A percentile compares a stretch with the other conserved stretches of the same genome.
Conservation (phyloP, 768 basidiomycete genomes). For the Xerocomus spinulosus region DNA sequence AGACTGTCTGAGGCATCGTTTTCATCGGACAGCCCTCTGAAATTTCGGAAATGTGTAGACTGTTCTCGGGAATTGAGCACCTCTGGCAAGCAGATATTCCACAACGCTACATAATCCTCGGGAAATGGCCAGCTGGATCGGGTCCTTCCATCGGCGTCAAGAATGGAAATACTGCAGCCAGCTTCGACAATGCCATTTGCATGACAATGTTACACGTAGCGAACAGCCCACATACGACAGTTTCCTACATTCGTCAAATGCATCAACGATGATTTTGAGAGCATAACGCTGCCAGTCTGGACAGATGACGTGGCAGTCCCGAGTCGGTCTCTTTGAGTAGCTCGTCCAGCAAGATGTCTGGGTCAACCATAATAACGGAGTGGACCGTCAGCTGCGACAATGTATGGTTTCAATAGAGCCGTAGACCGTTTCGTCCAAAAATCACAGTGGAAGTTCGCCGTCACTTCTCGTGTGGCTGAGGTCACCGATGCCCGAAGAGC, state of each 20-base stretch:
- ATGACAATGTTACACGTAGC: not conserved
- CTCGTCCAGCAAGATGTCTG: not conserved
- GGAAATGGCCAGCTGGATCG: not conserved
- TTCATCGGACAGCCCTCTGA: not conserved
- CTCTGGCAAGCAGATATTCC: not conserved
- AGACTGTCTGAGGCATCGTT: not conserved
- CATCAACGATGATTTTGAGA: constrained; percentile 15
- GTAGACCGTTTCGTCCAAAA: constrained; percentile 10
- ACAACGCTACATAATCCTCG: not conserved
- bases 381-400: constrained; percentile 11
- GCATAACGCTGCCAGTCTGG: not conserved
- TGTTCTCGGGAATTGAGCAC: too few species aligned
- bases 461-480: not conserved
- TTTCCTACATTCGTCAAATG: constrained; percentile 20
- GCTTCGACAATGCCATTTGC: not conserved
- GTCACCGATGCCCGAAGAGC: not conserved
- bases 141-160: not conserved
- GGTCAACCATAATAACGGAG: not conserved
- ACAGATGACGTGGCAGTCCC: constrained; percentile 2
- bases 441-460: constrained; percentile 16
- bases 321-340: constrained; percentile 2
- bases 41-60: too few species aligned
- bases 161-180: not conserved
- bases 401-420: constrained; percentile 12
- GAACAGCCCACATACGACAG: constrained; percentile 8